A percentile compares a stretch with the other conserved stretches of the same genome.
phyloP scores from a whole-genome alignment of 345 rosid species.

The Excoecaria cochinchinensis region DNA sequence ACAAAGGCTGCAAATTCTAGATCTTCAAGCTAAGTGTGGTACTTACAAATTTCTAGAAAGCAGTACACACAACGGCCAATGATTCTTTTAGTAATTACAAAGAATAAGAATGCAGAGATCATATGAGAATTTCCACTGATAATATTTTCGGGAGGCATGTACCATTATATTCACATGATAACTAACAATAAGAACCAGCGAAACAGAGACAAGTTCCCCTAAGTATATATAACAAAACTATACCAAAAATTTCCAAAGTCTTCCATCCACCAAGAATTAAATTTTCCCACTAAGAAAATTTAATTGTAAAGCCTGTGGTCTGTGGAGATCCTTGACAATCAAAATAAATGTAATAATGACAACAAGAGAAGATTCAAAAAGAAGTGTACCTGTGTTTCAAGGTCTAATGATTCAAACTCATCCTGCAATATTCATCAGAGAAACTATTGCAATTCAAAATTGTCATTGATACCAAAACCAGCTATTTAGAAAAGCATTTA shows the following conservation, averaged over 20 bases:
- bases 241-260: not conserved
- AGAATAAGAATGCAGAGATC: not conserved
- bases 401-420: slow-evolving; percentile 56
- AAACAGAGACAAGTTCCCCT: not conserved
- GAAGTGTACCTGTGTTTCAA: slow-evolving; percentile 60
- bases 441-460: slow-evolving; percentile 2
- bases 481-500: not conserved
- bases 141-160: not conserved
- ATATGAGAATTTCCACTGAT: not conserved
- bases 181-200: not conserved
- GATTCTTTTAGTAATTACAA: not conserved
- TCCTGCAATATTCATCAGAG: slow-evolving; percentile 44
- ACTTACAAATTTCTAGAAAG: not conserved
- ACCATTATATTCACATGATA: not conserved
- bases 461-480: not conserved
- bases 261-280: too few species aligned
- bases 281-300: not conserved
- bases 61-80: not conserved
- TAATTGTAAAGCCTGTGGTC: not conserved
- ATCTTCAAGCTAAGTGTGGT: not conserved
- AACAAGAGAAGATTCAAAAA: not conserved
- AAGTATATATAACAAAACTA: too few species aligned
- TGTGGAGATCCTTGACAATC: not conserved
- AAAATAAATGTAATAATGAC: not conserved
- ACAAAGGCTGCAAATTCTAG: not conserved